Conservation (phyloP, 2,329 filamentous ascomycete species). For the Microdochium paspali region DNA sequence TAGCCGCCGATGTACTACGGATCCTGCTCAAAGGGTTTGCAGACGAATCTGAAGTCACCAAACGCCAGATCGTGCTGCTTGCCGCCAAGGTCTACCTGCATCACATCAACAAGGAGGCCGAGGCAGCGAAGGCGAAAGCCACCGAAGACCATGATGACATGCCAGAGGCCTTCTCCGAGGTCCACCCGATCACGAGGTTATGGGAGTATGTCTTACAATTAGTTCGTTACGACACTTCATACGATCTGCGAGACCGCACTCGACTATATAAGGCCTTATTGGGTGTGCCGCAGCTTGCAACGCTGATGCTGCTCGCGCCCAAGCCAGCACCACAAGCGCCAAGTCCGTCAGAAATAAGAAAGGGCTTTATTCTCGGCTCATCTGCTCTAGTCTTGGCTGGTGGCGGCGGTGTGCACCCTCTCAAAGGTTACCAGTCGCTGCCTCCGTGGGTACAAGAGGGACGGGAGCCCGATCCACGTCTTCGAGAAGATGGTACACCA, state of each 20-base stretch:
- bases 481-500: slow-evolving; percentile 39
- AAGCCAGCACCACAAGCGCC: slow-evolving; percentile 89
- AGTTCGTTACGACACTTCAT: slow-evolving; percentile 87
- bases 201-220: slow-evolving; percentile 82
- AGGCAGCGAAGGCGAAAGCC: slow-evolving; percentile 18
- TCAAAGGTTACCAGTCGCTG: slow-evolving; percentile 69
- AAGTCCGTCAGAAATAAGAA: slow-evolving; percentile 77
- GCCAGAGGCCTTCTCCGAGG: slow-evolving; percentile 22
- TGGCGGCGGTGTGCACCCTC: slow-evolving; percentile 61
- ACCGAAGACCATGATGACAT: slow-evolving; percentile 21
- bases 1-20: slow-evolving; percentile 84
- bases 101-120: slow-evolving; percentile 57
- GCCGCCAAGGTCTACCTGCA: slow-evolving; percentile 97
- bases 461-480: slow-evolving; percentile 64
- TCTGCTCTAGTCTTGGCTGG: slow-evolving; percentile 77
- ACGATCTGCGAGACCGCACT: slow-evolving; percentile 85
- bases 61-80: slow-evolving; percentile 83
- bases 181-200: slow-evolving; percentile 64
- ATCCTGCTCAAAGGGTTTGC: slow-evolving; percentile 80
- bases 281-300: slow-evolving; percentile 75
- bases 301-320: slow-evolving; percentile 80
- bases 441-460: slow-evolving; percentile 80
- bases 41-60: slow-evolving; percentile 75
- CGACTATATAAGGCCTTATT: slow-evolving; percentile 82
- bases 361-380: slow-evolving; percentile 70